Conservation (phyloP, 768 basidiomycete genomes). For the Amanita rimosa region DNA sequence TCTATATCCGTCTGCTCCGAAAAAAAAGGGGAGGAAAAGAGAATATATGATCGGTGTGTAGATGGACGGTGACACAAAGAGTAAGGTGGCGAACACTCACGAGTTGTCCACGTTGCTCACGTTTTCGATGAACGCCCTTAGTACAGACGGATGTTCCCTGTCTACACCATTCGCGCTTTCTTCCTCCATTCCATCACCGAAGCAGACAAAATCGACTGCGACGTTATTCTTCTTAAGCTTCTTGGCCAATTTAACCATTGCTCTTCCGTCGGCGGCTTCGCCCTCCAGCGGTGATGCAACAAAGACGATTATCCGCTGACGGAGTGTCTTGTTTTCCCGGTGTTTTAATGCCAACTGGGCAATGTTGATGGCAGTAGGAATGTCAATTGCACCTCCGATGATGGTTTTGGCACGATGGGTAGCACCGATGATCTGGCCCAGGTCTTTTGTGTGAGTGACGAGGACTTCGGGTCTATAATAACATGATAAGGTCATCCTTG, state of each 20-base stretch:
- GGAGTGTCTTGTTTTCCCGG: constrained; percentile 95
- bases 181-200: constrained; percentile 76
- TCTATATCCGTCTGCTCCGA: not conserved
- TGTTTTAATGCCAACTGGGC: constrained; percentile 97
- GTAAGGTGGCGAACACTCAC: constrained; percentile 32
- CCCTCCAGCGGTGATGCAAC: constrained; percentile 82
- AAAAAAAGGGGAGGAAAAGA: not conserved
- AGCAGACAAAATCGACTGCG: constrained; percentile 82
- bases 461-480: constrained; percentile 78
- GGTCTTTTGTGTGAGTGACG: constrained; percentile 90
- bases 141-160: constrained; percentile 47
- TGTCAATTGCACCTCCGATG: constrained; percentile 75
- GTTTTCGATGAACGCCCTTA: constrained; percentile 77
- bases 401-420: constrained; percentile 60
- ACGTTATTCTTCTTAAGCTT: constrained; percentile 99
- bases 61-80: not conserved
- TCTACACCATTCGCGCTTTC: constrained; percentile 10
- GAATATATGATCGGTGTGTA: not conserved
- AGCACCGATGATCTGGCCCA: constrained; percentile 82
- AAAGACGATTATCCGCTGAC: constrained; percentile 92
- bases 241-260: constrained; percentile 84
- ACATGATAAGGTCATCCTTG: not conserved
- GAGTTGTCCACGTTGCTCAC: constrained; percentile 78
- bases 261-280: constrained; percentile 59
- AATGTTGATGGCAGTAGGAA: constrained; percentile 84